These are phyloP conservation scores for Pseudoscleropodium purum DNA, from an alignment of 225 moss, liverwort and hornwort genomes.

Conservation along the genomic window DNA sequence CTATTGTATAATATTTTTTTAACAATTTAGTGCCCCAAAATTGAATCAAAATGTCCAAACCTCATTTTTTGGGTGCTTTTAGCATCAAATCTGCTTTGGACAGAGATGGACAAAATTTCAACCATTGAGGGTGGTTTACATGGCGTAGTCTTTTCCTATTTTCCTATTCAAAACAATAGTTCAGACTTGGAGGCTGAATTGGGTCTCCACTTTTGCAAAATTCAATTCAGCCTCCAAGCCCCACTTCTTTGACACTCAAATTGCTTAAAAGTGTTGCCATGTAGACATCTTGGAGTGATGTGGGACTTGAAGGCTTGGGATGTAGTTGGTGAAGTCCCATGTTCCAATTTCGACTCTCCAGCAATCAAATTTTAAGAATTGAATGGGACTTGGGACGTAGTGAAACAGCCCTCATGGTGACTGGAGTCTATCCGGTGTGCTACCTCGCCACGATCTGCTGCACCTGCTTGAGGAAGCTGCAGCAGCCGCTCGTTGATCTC, in stretches of 20 bases:
- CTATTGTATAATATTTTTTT: no score
- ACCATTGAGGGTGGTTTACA: accelerated
- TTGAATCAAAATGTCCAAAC: neutral
- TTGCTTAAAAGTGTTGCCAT: accelerated
- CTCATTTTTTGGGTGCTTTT: accelerated
- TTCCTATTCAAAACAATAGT: neutral
- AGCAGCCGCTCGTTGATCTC: neutral
- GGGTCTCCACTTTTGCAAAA: accelerated
- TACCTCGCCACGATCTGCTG: slow-evolving; percentile 18
- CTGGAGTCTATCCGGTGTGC: neutral
- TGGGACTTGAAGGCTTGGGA: neutral
- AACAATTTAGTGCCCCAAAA: accelerated
- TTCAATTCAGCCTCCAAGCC: neutral
- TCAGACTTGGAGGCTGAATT: accelerated
- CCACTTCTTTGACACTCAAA: accelerated
- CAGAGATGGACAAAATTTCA: accelerated
- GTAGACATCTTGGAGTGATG: no score
- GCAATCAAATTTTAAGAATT: neutral
- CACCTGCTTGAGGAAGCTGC: neutral
- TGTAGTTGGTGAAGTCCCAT: neutral
- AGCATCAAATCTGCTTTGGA: neutral
- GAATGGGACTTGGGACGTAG: neutral
- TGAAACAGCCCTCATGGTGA: neutral
- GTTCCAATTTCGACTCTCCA: neutral
- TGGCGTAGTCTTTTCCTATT: no score